Evolutionary conservation across 129 eudicot genomes (phyloP).

Genomic region (Helianthus annuus): HanXRQr2.0-SUNRISE NC_035448.2:107539361-107539860

Average conservation of each 20-base stretch:
- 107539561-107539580: background rate
- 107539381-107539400: background rate
- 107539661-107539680: background rate
- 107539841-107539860: background rate
- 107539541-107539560: background rate
- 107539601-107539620: background rate
- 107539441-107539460: background rate
- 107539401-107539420: background rate
- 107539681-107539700: background rate
- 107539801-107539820: background rate
- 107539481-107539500: background rate
- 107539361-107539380: background rate
- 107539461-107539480: background rate
- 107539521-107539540: background rate
- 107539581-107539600: background rate
- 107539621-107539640: background rate
- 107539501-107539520: background rate
- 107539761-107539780: constrained; percentile 1
- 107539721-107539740: background rate
- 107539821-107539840: background rate
- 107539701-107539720: background rate
- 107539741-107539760: background rate
- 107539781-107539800: too few species aligned
- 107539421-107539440: too few species aligned
- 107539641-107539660: background rate